phyloP scores from a whole-genome alignment of 2,329 filamentous ascomycete species.

The Cryphonectria radicalis region DNA sequence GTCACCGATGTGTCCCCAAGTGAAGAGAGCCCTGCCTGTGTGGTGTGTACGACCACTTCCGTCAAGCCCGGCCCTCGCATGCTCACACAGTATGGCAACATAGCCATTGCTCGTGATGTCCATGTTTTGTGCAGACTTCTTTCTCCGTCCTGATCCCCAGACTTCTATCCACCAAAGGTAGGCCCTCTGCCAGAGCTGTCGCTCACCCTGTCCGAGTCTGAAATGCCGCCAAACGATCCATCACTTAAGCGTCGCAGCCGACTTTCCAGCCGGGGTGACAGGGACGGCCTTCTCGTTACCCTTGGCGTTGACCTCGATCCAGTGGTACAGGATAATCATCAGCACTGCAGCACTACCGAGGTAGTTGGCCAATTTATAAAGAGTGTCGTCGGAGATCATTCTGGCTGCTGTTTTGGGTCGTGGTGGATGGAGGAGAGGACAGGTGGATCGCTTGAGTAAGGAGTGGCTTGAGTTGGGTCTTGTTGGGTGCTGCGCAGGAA shows the following conservation, averaged over 20 bases:
- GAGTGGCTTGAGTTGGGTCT: constrained; percentile 2
- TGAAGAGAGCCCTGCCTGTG: background rate
- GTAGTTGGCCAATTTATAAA: constrained; percentile 91
- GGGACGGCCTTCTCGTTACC: constrained; percentile 36
- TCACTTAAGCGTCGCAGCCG: constrained; percentile 24
- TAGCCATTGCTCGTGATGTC: background rate
- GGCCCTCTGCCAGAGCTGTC: background rate
- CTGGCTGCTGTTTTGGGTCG: constrained; percentile 41
- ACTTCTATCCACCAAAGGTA: background rate
- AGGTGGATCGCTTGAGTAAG: constrained; percentile 8
- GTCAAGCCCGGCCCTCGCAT: background rate
- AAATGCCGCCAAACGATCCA: background rate
- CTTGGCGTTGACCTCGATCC: constrained; percentile 88
- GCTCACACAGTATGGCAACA: background rate
- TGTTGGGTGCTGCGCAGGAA: background rate
- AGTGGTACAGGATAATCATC: constrained; percentile 93
- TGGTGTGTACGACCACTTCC: background rate
- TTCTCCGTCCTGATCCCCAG: background rate
- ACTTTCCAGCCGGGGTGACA: constrained; percentile 32
- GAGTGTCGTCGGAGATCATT: constrained; percentile 94
- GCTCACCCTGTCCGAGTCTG: background rate
- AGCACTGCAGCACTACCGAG: constrained; percentile 89
- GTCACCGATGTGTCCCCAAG: constrained; percentile 5
- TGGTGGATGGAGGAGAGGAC: constrained; percentile 1
- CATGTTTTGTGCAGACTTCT: background rate